Conservation (phyloP, 345 rosid genomes). For the Gossypium raimondii region DNA sequence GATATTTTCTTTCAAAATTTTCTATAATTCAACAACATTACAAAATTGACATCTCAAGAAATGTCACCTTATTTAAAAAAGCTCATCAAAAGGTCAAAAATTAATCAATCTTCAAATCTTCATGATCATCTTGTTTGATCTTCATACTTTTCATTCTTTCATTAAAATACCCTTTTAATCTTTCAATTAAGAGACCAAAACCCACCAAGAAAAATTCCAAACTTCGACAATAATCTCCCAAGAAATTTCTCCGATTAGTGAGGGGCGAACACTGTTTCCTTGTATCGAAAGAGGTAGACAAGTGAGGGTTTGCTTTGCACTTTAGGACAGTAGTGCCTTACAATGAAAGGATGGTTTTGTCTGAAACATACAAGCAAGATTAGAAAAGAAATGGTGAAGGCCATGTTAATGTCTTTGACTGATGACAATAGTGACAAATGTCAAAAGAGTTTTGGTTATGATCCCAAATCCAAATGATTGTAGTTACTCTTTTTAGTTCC, state of each 20-base stretch:
- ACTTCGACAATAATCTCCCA: not conserved
- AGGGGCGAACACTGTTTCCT: conserved; percentile 3
- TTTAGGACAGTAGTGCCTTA: not conserved
- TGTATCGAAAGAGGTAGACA: too few relatives aligned
- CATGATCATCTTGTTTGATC: conserved; percentile 31
- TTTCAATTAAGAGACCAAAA: conserved; percentile 22
- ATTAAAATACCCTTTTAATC: not conserved
- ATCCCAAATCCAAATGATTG: not conserved
- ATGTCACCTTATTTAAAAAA: not conserved
- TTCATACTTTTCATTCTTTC: conserved; percentile 8
- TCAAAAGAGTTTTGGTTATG: not conserved
- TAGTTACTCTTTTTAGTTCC: not conserved
- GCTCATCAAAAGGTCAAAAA: too few relatives aligned
- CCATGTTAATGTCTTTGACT: not conserved
- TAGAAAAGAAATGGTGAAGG: not conserved
- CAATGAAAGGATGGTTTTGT: not conserved
- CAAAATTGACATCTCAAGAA: conserved; percentile 13
- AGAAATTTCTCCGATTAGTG: conserved; percentile 6
- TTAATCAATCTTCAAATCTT: not conserved
- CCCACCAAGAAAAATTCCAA: conserved; percentile 33
- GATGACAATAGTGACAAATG: not conserved
- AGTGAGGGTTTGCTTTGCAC: too few relatives aligned
- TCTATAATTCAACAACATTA: not conserved
- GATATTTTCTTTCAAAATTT: not conserved
- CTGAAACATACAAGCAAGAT: not conserved